Percentiles rank a stretch among this genome's conserved stretches.
Conservation (phyloP, 2,329 filamentous ascomycete genomes). For the Calonectria hawksworthii region DNA sequence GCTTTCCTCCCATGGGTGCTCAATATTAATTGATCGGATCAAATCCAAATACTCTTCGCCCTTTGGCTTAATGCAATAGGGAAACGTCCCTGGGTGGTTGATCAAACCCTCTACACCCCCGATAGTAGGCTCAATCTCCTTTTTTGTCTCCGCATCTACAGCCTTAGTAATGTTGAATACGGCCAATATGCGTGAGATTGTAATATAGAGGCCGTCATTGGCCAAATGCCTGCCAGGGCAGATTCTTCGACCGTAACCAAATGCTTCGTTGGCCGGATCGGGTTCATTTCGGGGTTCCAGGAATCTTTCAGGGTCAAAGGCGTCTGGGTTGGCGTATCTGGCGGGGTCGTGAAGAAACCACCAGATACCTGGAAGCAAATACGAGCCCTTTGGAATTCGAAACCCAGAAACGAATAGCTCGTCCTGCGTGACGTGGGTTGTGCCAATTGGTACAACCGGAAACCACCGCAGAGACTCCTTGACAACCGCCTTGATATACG, state of each 20-base stretch:
- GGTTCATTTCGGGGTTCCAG: constrained; percentile 13
- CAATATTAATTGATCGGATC: not conserved
- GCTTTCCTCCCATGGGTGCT: not conserved
- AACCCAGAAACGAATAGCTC: constrained; percentile 26
- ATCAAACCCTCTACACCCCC: not conserved
- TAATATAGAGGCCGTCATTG: not conserved
- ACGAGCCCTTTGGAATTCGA: constrained; percentile 26
- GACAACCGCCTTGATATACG: constrained; percentile 67
- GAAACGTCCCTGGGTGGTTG: not conserved
- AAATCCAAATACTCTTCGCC: not conserved
- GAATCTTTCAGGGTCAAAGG: constrained; percentile 29
- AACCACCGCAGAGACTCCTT: constrained; percentile 71
- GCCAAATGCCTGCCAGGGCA: not conserved
- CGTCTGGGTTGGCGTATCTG: not conserved
- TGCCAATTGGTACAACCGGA: not conserved
- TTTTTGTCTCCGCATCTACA: not conserved
- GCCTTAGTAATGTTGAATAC: not conserved
- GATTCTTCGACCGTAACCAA: not conserved
- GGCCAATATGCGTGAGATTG: not conserved
- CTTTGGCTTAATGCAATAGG: not conserved
- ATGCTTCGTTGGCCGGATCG: not conserved
- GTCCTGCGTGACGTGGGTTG: constrained; percentile 15
- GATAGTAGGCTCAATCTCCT: not conserved
- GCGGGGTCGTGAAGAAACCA: constrained; percentile 19
- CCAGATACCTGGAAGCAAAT: constrained; percentile 19